phyloP scores from a whole-genome alignment of 1,284 basidiomycete species.

The Ganoderma meredithae region DNA sequence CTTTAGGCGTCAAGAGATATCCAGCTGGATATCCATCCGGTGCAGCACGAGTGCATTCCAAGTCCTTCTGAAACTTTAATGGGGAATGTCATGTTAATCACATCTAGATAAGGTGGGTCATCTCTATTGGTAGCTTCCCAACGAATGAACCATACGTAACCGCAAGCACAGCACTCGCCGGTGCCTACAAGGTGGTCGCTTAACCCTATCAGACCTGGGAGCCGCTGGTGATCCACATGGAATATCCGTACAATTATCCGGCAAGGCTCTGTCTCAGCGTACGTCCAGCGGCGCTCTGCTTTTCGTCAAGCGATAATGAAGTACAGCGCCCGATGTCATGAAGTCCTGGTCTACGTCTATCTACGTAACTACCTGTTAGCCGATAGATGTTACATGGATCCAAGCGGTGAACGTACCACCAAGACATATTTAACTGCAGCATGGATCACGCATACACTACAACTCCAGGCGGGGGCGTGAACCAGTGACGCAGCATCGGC shows the following conservation, averaged over 20 bases:
- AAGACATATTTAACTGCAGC: not conserved
- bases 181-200: not conserved
- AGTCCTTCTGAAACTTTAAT: not conserved
- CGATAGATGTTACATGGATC: not conserved
- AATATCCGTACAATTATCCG: not conserved
- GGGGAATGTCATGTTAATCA: not conserved
- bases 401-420: not conserved
- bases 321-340: not conserved
- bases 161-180: not conserved
- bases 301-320: not conserved
- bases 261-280: not conserved
- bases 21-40: not conserved
- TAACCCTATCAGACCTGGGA: not conserved
- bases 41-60: not conserved
- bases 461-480: constrained; percentile 34
- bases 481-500: constrained; percentile 37
- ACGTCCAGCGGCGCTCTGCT: not conserved
- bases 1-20: not conserved
- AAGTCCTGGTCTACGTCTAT: not conserved
- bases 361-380: not conserved
- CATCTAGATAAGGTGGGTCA: not conserved
- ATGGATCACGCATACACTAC: not conserved
- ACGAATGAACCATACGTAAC: not conserved
- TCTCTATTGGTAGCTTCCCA: not conserved
- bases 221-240: not conserved